Conservation (phyloP, 2,329 filamentous ascomycete genomes). For the Ustulina deusta region DNA sequence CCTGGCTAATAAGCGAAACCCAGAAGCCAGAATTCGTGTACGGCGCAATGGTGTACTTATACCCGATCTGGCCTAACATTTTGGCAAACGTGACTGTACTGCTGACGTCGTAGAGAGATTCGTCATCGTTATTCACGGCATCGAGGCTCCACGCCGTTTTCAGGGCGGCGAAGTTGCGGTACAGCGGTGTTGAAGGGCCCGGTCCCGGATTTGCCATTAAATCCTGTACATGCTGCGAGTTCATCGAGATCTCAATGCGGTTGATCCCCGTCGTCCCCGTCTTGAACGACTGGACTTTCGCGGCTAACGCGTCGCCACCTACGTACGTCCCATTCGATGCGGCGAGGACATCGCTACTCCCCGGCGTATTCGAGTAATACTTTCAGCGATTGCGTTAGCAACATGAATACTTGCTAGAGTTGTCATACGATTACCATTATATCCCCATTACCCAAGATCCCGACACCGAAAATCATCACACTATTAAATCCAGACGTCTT, state of each 20-base stretch:
- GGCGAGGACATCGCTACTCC: conserved; percentile 53
- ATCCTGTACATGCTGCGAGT: conserved; percentile 56
- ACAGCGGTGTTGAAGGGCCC: conserved; percentile 51
- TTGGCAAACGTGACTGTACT: conserved; percentile 58
- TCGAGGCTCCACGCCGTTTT: conserved; percentile 58
- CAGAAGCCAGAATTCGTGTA: conserved; percentile 58
- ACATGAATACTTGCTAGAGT: neutral
- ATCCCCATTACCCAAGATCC: conserved; percentile 56
- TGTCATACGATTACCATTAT: conserved; percentile 49
- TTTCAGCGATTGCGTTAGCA: conserved; percentile 18
- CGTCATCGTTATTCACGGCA: conserved; percentile 61
- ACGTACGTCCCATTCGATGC: conserved; percentile 59
- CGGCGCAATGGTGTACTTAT: conserved; percentile 58
- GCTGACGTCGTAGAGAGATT: conserved; percentile 56
- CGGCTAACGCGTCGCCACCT: conserved; percentile 61
- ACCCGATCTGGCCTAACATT: conserved; percentile 57
- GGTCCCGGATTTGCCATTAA: conserved; percentile 54
- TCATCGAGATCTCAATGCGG: conserved; percentile 59
- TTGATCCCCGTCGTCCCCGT: conserved; percentile 51
- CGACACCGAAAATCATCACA: conserved; percentile 59
- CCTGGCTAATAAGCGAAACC: conserved; percentile 49
- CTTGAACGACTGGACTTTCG: conserved; percentile 60
- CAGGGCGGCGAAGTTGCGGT: conserved; percentile 56
- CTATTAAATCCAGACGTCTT: conserved; percentile 58
- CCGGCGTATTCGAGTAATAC: conserved; percentile 59